A percentile compares a stretch with the other conserved stretches of the same genome.
Evolutionary conservation across 2,329 filamentous ascomycete species (phyloP).

Genomic region (Massarina eburnea): DNA sequence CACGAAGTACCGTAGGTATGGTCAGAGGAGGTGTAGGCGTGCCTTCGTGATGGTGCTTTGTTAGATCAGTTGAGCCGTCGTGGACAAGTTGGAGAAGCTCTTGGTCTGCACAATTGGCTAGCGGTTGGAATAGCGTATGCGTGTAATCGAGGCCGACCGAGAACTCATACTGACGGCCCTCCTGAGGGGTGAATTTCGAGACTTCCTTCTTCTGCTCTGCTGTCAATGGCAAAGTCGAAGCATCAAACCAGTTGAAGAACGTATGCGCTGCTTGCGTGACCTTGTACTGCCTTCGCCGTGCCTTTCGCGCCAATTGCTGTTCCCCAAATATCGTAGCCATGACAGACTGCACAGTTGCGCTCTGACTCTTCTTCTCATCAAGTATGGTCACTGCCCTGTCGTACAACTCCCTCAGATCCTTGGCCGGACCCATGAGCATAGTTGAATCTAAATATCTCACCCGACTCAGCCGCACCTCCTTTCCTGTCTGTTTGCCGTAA

Average conservation of each 20-base stretch:
- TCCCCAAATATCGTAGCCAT: conserved; percentile 57
- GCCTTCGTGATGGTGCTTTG: conserved; percentile 32
- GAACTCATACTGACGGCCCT: conserved; percentile 50
- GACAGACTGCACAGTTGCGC: conserved; percentile 45
- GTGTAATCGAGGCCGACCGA: conserved; percentile 57
- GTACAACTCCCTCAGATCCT: conserved; percentile 52
- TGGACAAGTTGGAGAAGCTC: conserved; percentile 32
- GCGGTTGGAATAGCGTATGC: conserved; percentile 49
- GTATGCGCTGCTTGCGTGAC: conserved; percentile 12
- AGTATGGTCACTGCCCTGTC: conserved; percentile 45
- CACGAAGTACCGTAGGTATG: conserved; percentile 41
- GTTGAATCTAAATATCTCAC: conserved; percentile 52
- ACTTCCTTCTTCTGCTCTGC: conserved; percentile 11
- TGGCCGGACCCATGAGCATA: conserved; percentile 54
- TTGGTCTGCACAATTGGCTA: conserved; percentile 26
- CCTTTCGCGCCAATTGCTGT: conserved; percentile 55
- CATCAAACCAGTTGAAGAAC: conserved; percentile 44
- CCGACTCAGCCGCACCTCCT: conserved; percentile 19
- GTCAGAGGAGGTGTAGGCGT: conserved; percentile 36
- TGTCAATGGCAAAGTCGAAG: conserved; percentile 28
- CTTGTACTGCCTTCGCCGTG: conserved; percentile 29
- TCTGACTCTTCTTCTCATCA: conserved; percentile 31
- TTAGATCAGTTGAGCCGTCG: conserved; percentile 41
- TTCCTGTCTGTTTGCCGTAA: conserved; percentile 51
- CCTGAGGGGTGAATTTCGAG: conserved; percentile 27